Evolutionary conservation across 148 eudicot species (phyloP), one percentile per base, ranked within the genome.

Genomic region (Simmondsia chinensis): DNA sequence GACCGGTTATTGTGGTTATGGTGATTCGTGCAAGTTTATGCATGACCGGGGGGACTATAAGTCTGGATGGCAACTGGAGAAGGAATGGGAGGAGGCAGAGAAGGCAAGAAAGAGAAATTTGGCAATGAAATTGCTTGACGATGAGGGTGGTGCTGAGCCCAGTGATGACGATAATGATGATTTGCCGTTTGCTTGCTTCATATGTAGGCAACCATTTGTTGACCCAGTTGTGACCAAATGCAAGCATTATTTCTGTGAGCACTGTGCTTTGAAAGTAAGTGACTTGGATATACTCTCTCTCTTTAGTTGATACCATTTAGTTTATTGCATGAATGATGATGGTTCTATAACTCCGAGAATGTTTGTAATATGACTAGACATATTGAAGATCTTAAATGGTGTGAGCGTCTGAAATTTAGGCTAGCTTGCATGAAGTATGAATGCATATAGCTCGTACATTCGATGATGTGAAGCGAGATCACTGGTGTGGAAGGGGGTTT

Each of bases 1-100:
- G 59, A 84, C 97, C 1, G 93, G 95, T 31, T 84, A 84, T 35
- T 89, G 95, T 82, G 97, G 97, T n/a, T 89, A 89, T 63, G 97
- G 95, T 39, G 97, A 89, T 71, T 64, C 95, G 3, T 89, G 97
- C 47, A 89, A 89, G 68, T 89, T 89, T 70, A 77, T 89, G 88
- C 95, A 89, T 57, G 97, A 89, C 49, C 69, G 95, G 13, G 97
- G 95, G 28, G 97, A 89, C 68, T 84, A 89, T 46, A 89, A 89
- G 66, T 72, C 95, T 0, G 97, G 97, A 12, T 89, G 97, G 97
- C 95, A 81, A 60, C 19, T 89, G 63, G 95, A 89, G 46, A 79
- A 60, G 41, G 97, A 89, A 43, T 89, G 95, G 97, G 97, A 89
- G 3, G 97, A 84, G 59, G 69, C 64, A 40, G 87, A 89, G 70